phyloP scores from a whole-genome alignment of 2,329 filamentous ascomycete genomes.

The Magnaporthales sp. region DNA sequence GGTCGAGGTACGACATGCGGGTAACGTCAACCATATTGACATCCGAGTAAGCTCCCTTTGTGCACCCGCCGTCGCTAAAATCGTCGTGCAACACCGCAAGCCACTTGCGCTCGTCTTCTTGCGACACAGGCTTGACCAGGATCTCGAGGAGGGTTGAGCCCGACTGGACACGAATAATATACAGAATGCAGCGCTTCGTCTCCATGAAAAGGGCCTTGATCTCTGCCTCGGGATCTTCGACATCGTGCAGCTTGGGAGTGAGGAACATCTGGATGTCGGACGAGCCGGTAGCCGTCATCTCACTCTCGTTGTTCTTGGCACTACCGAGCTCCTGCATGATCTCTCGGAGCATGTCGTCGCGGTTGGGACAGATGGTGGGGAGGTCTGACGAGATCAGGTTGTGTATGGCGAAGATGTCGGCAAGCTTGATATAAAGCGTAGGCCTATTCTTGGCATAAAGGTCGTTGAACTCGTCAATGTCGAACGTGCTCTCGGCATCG shows the following conservation, averaged over 20 bases:
- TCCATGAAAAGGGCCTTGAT: constrained; percentile 94
- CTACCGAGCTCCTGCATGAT: constrained; percentile 90
- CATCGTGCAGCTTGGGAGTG: constrained; percentile 79
- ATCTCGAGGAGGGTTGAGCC: constrained; percentile 92
- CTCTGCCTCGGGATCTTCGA: constrained; percentile 88
- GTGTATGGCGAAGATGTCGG: constrained; percentile 94
- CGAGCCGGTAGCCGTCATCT: constrained; percentile 78
- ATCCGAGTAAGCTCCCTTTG: constrained; percentile 83
- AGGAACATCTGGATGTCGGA: constrained; percentile 87
- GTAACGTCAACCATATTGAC: constrained; percentile 83
- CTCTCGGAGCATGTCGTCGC: constrained; percentile 84
- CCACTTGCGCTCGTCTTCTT: constrained; percentile 89
- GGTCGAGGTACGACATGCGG: constrained; percentile 78
- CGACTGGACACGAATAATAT: constrained; percentile 94
- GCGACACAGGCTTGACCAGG: constrained; percentile 77
- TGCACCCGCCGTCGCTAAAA: constrained; percentile 57
- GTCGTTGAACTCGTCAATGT: constrained; percentile 98
- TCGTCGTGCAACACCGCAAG: constrained; percentile 73
- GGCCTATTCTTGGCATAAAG: constrained; percentile 94
- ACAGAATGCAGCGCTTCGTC: constrained; percentile 92
- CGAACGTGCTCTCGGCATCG: constrained; percentile 84
- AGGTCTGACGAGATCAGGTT: constrained; percentile 77
- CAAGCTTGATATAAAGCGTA: constrained; percentile 98
- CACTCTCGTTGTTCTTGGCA: constrained; percentile 91
- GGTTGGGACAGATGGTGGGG: constrained; percentile 63